Base-by-base conservation (phyloP, 2,329 filamentous ascomycete genomes). In the Thielaviopsis euricoi region DNA sequence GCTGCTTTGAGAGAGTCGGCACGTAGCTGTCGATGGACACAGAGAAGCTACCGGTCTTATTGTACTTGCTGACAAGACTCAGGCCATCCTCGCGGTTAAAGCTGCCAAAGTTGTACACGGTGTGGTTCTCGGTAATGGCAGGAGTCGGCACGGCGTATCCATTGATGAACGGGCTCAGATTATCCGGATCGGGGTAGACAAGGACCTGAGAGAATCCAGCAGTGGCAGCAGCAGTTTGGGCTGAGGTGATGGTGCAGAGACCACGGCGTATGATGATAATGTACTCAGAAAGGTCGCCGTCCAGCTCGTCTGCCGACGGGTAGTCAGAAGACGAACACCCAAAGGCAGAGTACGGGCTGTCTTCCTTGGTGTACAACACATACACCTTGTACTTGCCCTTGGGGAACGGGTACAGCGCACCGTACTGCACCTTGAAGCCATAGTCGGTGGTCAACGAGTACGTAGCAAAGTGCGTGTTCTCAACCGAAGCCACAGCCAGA, bases 401-500 rank as follows among this genome's bases (percentile, higher is more conserved):
- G 2, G 43, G 52, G 21, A 62, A 56, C 0, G 61, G 56, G 19
- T 60, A 52, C 9, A 62, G 19, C 1, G 53, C 56, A 6, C 60
- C 61, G 52, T 62, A 62, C 3, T 55, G 58, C 22, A 61, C 53
- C 2, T 26, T 57, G 3, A 21, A 53, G 15, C 55, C 58, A 23
- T 55, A 53, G 15, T 54, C 55, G 29, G 49, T 54, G 0, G 25
- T 51, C n/a, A 60, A 21, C 0, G 52, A 33, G 15, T 61, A 62
- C 10, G 61, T 61, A 0, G 55, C 55, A 37, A 62, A 60, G 50
- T 19, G 64, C 62, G 43, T 53, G 13, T 37, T 58, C n/a, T 58
- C 56, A n/a, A 58, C 49, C 15, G 48, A 73, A 68, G 6, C 66
- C 64, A 25, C 62, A 62, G 9, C 68, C 68, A 55, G 66, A 64